Evolutionary conservation across 2,329 filamentous ascomycete species (phyloP), one percentile per base, ranked within the genome.

Genomic region (Diaporthe destruens): DNA sequence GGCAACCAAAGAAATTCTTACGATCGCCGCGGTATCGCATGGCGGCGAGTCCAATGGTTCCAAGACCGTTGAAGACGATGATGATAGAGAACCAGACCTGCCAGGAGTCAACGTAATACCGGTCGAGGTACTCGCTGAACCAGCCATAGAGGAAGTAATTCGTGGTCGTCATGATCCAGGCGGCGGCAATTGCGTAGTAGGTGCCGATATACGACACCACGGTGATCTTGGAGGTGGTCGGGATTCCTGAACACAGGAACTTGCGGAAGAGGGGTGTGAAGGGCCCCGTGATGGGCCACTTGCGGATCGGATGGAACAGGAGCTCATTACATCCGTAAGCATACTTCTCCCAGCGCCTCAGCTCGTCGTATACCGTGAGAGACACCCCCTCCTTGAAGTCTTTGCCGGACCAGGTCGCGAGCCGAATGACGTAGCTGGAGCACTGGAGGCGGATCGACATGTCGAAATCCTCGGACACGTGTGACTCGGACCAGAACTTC

Each of bases 341-440:
- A 80, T 95, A 95, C 82, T 96, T 96, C 79, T 96, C 93, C 93
- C 94, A 96, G 72, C 93, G 91, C 2, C 93, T 92, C 73, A 96
- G 86, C 81, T 96, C 94, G 81, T 96, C 93, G 79, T 96, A 95
- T 12, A 96, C 93, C 0, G 93, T 96, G 71, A 96, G 85, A 1
- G 93, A 95, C 69, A 96, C 93, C 75, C 94, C 93, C 80, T 96
- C 93, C 80, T 94, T 92, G 85, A 94, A 95, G 63, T 91, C 92
- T n/a, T 92, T 90, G 49, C 91, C 91, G 8, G 91, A 90, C 87
- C 93, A 95, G 25, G 91, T 89, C 11, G 90, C 92, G 32, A 94
- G 85, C 39, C 93, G 91, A 76, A 94, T 91, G 75, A 91, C 90
- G 81, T 94, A 94, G 36, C 92, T 92, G 75, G 85, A 88, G 75